Evolutionary conservation across 2,329 filamentous ascomycete species (phyloP).

Genomic region (Aspergillus ochraceus): DNA sequence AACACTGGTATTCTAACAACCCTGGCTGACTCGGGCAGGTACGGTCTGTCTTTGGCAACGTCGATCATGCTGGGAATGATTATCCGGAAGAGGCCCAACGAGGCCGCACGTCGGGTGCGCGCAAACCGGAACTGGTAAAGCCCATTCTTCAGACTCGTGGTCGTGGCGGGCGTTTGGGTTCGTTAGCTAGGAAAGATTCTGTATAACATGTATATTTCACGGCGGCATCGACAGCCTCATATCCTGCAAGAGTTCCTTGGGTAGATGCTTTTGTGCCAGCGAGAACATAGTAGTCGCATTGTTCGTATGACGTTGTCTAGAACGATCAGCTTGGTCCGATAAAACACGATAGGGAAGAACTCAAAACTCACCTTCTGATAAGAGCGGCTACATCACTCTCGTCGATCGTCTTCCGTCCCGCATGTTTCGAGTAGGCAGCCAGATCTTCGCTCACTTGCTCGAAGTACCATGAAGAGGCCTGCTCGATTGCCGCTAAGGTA

Average conservation of each 20-base stretch:
- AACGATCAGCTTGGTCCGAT: constrained; percentile 29
- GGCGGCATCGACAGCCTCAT: constrained; percentile 53
- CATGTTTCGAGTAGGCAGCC: constrained; percentile 76
- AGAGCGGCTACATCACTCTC: constrained; percentile 79
- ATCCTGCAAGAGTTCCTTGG: constrained; percentile 79
- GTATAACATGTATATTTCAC: constrained; percentile 23
- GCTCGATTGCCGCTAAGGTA: constrained; percentile 70
- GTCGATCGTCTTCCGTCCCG: constrained; percentile 79
- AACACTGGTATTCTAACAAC: not conserved
- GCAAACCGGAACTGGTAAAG: constrained; percentile 72
- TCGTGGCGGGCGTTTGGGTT: constrained; percentile 40
- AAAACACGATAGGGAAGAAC: not conserved
- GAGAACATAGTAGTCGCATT: constrained; percentile 75
- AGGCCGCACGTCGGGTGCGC: constrained; percentile 70
- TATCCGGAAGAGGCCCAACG: constrained; percentile 77
- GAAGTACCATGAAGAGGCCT: constrained; percentile 89
- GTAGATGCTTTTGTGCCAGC: constrained; percentile 78
- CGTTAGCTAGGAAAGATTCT: constrained; percentile 11
- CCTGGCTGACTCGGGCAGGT: constrained; percentile 60
- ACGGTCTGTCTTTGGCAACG: constrained; percentile 79
- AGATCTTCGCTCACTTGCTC: constrained; percentile 82
- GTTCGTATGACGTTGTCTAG: constrained; percentile 75
- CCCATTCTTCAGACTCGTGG: constrained; percentile 11
- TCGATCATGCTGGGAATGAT: constrained; percentile 97
- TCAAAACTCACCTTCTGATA: constrained; percentile 71